Conservation (phyloP, 306 rosid genomes). For the Luffa aegyptiaca region DNA sequence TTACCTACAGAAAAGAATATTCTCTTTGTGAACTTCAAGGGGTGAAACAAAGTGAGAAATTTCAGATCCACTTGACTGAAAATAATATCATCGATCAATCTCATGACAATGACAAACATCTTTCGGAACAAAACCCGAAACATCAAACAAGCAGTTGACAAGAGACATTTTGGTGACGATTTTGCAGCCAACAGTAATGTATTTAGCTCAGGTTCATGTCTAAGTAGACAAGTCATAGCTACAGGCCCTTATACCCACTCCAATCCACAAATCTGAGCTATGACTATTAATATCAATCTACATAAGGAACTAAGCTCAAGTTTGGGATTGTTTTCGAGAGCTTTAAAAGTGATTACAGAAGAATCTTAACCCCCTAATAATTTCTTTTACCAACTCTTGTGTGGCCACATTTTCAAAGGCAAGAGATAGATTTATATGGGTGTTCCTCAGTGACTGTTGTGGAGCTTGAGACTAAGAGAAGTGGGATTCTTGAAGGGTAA, state of each 20-base stretch:
- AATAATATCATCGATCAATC: neutral
- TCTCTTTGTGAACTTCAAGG: neutral
- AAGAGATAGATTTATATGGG: neutral
- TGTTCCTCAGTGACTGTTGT: neutral
- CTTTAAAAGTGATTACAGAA: too few relatives aligned
- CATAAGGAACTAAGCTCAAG: neutral
- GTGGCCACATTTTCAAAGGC: neutral
- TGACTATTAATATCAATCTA: neutral
- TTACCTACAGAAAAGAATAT: constrained; percentile 44
- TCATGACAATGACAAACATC: neutral
- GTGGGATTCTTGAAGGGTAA: neutral
- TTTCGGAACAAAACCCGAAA: neutral
- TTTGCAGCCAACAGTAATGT: neutral
- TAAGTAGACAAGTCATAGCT: too few relatives aligned
- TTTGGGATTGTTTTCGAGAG: too few relatives aligned
- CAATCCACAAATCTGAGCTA: neutral
- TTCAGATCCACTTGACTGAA: neutral
- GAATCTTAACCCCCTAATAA: neutral
- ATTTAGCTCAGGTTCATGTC: neutral
- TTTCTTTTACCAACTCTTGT: neutral
- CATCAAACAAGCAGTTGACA: neutral
- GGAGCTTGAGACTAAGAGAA: neutral
- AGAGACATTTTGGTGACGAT: neutral
- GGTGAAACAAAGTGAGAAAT: neutral
- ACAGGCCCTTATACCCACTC: too few relatives aligned